Base-by-base conservation (phyloP, 1,284 basidiomycete genomes). In the Bjerkandera adusta region DNA sequence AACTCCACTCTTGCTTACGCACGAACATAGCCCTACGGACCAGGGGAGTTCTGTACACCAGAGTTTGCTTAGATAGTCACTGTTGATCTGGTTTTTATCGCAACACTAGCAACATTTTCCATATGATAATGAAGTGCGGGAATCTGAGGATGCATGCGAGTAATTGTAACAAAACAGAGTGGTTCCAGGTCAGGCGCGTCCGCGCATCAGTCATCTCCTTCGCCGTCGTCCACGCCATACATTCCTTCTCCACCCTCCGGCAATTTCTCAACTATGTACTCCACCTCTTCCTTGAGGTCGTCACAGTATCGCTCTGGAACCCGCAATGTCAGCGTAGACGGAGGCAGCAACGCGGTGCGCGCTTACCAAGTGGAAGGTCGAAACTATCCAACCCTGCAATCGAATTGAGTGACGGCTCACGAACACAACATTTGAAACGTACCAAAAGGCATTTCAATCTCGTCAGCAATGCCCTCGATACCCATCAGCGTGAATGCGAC, bases 401-500 rank as follows among this genome's bases (percentile, higher is more conserved):
- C 16, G 35, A 47, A 21, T 32, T 36, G 36, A 50, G 29, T 48
- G 32, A 51, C 37, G 15, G 38, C 48, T 43, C 15, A 33, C 32
- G 6, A 25, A 40, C 20, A 21, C 30, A 30, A 27, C 15, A 29
- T 39, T 25, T 32, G 12, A 36, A 25, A 66, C 74, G 48, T 52
- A 84, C 84, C 86, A 52, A 88, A 89, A 2, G 92, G 92, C 84
- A 89, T 89, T 64, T 95, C 92, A 53, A 94, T 90, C 67, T 93
- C 85, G 52, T 92, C 85, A 0, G 92, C 92, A 52, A 96, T 94
- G 8, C 92, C 92, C 68, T 96, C 93, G 45, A 96, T 87, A 10
- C 92, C 92, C 85, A 93, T 92, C 52, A 95, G 77, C 3, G 89
- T 93, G 68, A 95, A 91, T 11, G 89, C 85, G 25, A 92, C 85